Conservation (phyloP, 306 rosid genomes). For the Dryas alaskensis region DNA sequence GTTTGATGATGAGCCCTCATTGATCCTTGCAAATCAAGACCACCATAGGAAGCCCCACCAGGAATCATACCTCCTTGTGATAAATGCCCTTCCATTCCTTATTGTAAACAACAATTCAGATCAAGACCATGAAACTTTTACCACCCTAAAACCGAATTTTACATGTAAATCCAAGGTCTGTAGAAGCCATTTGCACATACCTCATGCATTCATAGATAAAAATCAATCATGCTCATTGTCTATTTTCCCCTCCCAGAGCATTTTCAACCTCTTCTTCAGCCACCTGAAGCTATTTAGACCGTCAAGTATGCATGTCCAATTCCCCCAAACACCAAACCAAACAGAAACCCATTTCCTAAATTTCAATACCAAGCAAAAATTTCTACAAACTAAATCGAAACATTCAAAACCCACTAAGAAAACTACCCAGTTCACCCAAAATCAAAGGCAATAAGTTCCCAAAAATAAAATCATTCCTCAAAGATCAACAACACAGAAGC, state of each 20-base stretch:
- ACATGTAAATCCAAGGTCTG: neutral
- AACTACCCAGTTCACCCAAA: conserved; percentile 13
- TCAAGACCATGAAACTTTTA: conserved; percentile 31
- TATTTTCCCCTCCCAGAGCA: conserved; percentile 24
- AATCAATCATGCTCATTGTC: conserved; percentile 24
- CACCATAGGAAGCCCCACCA: conserved; percentile 61
- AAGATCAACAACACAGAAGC: conserved; percentile 20
- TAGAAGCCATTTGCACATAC: neutral
- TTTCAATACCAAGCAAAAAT: conserved; percentile 1
- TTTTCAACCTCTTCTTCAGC: conserved; percentile 15
- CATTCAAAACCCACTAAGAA: conserved; percentile 18
- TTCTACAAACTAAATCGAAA: neutral
- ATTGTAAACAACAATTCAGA: conserved; percentile 32
- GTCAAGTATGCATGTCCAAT: conserved; percentile 24
- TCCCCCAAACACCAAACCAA: conserved; percentile 22
- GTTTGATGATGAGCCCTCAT: conserved; percentile 47
- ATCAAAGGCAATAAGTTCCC: conserved; percentile 6
- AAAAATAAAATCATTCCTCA: conserved; percentile 6
- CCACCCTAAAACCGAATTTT: conserved; percentile 26
- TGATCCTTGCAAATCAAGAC: conserved; percentile 69
- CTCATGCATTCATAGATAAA: conserved; percentile 10
- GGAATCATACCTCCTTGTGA: conserved; percentile 70
- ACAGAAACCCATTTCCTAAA: conserved; percentile 14
- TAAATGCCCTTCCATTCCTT: conserved; percentile 78
- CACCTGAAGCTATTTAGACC: conserved; percentile 18